Base-by-base conservation (phyloP, 306 rosid species). In the Cicer arietinum region DNA sequence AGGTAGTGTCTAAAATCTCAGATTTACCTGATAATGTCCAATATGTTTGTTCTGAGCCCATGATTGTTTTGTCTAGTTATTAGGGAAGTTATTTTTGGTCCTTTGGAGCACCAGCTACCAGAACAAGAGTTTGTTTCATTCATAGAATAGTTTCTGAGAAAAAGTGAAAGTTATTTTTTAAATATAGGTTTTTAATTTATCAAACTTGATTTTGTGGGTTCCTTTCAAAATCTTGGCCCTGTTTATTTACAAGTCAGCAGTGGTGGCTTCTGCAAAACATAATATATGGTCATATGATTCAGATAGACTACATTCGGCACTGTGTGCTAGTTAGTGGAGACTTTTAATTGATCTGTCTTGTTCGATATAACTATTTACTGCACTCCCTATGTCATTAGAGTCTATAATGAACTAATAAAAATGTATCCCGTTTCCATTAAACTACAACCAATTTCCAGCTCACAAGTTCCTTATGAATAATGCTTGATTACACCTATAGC, bases 401-500 rank as follows among this genome's bases (percentile, higher is more conserved):
- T 70, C 64, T 52, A 14, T 35, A 20, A 63, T 20, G 40, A 53
- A 7, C 35, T 11, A 41, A 39, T 12, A 6, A 51, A 51, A 51
- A 2, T 51, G 57, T 14, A 51, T 30, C 13, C 8, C 22, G 48
- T 58, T 76, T 63, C 57, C 53, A 43, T 72, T 72, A 65, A 82
- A 79, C 67, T 8, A 30, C 25, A 35, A 20, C 54, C 66, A 69
- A 16, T 58, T 51, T 51, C 57, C 20, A 48, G 58, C 76, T 82
- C 56, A 13, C 76, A 61, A 69, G 70, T 46, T 73, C 63, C 22
- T 2, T 43, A 37, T 69, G 53, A 42, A 53, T 45, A 42, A 63
- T 80, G 63, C 71, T 73, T 40, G 71, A 78, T 73, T 56, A 54
- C 47, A 30, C 70, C 52, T 47, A n/a, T 54, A 69, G 74, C 54